phyloP scores from a whole-genome alignment of 345 rosid species.

The Reutealis trisperma region DNA sequence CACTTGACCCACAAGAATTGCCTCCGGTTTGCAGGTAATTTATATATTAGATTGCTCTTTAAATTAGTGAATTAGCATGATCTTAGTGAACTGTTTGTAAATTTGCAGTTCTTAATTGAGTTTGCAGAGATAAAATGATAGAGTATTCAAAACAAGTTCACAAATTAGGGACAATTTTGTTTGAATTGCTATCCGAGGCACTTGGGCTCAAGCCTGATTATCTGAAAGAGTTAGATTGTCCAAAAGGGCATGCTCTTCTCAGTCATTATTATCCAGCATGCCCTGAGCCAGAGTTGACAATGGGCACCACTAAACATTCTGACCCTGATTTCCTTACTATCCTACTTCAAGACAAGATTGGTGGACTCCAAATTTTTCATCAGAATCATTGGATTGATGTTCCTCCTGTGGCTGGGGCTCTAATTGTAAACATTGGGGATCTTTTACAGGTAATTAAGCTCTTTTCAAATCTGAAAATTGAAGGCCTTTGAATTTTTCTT shows the following conservation, averaged over 20 bases:
- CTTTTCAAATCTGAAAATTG: background rate
- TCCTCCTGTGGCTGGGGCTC: conserved; percentile 16
- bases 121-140: conserved; percentile 15
- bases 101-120: background rate
- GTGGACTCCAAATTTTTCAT: conserved; percentile 28
- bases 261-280: conserved; percentile 32
- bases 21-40: conserved; percentile 25
- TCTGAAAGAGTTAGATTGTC: conserved; percentile 18
- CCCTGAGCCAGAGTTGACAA: conserved; percentile 19
- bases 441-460: conserved; percentile 17
- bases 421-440: conserved; percentile 20
- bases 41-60: background rate
- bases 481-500: background rate
- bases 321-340: conserved; percentile 20
- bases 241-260: conserved; percentile 4
- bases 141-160: conserved; percentile 9
- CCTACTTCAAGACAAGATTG: conserved; percentile 18
- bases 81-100: background rate
- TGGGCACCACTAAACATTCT: conserved; percentile 14
- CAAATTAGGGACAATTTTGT: conserved; percentile 9
- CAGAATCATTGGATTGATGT: conserved; percentile 17
- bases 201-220: conserved; percentile 16
- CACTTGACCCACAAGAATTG: conserved; percentile 17
- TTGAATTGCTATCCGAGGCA: conserved; percentile 21
- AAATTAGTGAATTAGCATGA: background rate